These are phyloP conservation scores for Cordyceps fumosorosea DNA, from an alignment of 2,329 filamentous ascomycete species.

Conservation along the genomic window DNA sequence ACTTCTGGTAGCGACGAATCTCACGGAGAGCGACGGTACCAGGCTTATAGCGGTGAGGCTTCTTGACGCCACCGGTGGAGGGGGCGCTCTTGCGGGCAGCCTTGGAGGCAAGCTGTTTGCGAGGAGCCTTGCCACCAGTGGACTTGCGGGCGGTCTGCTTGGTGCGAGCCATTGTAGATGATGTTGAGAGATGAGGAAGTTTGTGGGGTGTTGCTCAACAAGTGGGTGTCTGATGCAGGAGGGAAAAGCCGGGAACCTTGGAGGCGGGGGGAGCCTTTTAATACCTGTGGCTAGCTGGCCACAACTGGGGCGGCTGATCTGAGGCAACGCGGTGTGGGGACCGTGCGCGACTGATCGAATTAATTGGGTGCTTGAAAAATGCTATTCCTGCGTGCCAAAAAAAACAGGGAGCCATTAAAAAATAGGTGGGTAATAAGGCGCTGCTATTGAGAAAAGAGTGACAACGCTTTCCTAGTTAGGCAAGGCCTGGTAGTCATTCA, in stretches of 20 bases:
- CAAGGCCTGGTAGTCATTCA: not conserved
- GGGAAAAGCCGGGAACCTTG: slow-evolving; percentile 28
- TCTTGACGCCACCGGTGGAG: slow-evolving; percentile 95
- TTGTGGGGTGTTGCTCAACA: slow-evolving; percentile 23
- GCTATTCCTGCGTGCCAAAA: slow-evolving; percentile 8
- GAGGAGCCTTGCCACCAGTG: slow-evolving; percentile 70
- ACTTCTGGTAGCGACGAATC: slow-evolving; percentile 97
- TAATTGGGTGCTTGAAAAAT: slow-evolving; percentile 12
- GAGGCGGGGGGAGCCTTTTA: slow-evolving; percentile 40
- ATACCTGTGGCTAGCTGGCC: slow-evolving; percentile 29
- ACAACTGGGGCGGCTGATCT: slow-evolving; percentile 32
- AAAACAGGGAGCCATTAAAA: not conserved
- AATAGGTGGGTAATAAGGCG: not conserved
- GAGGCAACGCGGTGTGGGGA: slow-evolving; percentile 16
- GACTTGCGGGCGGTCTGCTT: slow-evolving; percentile 69
- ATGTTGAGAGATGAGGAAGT: slow-evolving; percentile 20
- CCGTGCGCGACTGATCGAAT: slow-evolving; percentile 9
- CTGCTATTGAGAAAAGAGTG: not conserved
- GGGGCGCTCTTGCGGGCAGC: slow-evolving; percentile 97
- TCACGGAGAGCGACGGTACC: slow-evolving; percentile 96
- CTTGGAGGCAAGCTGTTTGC: slow-evolving; percentile 99
- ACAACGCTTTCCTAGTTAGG: slow-evolving; percentile 12
- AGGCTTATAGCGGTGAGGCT: slow-evolving; percentile 85
- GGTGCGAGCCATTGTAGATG: slow-evolving; percentile 53
- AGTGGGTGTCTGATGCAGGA: slow-evolving; percentile 37